phyloP scores from a whole-genome alignment of 805 yeast genomes.

The Barnettozyma vustinii region DNA sequence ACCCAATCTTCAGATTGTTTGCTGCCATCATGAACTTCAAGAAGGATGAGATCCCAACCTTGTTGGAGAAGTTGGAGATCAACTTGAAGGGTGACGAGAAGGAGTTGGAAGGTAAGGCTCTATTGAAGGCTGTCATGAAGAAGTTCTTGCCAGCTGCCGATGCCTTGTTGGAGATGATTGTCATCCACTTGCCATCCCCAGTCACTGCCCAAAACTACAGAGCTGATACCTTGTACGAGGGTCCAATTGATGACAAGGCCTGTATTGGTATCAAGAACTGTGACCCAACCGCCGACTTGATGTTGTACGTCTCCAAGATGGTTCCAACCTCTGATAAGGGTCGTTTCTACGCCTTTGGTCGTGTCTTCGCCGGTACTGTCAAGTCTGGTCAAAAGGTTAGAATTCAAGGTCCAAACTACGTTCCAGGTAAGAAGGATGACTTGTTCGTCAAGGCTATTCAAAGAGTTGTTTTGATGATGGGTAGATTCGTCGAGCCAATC shows the following conservation, averaged over 20 bases:
- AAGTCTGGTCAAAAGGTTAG: constrained; percentile 98
- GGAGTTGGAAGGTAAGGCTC: constrained; percentile 98
- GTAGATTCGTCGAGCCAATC: constrained; percentile 95
- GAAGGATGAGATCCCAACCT: constrained; percentile 91
- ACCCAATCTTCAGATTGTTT: constrained; percentile 98
- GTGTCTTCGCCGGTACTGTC: constrained; percentile 99
- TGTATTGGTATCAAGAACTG: constrained; percentile 94
- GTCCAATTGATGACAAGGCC: constrained; percentile 91
- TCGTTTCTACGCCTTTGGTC: constrained; percentile 99
- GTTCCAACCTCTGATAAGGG: constrained; percentile 99
- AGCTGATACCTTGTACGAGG: constrained; percentile 98
- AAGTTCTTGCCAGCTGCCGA: constrained; percentile 99
- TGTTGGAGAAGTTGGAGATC: constrained; percentile 92
- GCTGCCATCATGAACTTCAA: constrained; percentile 98
- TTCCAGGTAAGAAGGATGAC: constrained; percentile 97
- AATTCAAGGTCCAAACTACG: constrained; percentile 99
- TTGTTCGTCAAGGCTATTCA: constrained; percentile 95
- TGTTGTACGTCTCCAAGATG: constrained; percentile 99
- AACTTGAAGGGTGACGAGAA: constrained; percentile 92
- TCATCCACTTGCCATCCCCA: constrained; percentile 98
- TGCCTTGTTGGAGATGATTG: constrained; percentile 98
- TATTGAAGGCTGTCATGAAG: constrained; percentile 97
- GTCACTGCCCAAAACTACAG: constrained; percentile 98
- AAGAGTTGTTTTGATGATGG: constrained; percentile 99
- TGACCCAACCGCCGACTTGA: constrained; percentile 96